Base-by-base conservation (phyloP, 768 basidiomycete species). In the Boletus reticulatus region DNA sequence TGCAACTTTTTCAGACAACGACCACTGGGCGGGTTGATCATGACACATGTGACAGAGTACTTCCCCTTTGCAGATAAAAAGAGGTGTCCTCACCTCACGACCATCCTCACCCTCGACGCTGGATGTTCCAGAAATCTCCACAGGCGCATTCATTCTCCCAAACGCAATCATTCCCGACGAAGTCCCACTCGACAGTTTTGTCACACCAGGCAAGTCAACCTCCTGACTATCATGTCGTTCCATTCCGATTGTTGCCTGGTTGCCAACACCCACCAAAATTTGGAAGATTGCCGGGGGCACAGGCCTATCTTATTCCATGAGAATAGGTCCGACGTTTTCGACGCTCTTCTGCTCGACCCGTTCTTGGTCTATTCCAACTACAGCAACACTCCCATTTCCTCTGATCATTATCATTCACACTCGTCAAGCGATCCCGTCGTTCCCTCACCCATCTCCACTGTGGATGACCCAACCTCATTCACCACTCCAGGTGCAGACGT, bases 1-100 rank as follows among this genome's bases (percentile, higher is more conserved):
- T 90, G 90, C 72, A 94, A 94, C 78, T 99, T 98, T 79, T 96
- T 98, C 63, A 96, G 96, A 16, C 97, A 98, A 66, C 89, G 97
- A 39, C 97, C 97, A 0, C 95, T 96, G 0, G 93, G 90, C 73
- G 97, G 98, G 72, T 84, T 98, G 59, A 98, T 98, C 76, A 92
- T 94, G 24, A 96, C 80, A 9, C 95, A 98, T 67, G 73, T 98
- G 48, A 85, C 89, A 19, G 95, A 97, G 57, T 99, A 89, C 77
- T 99, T 99, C 84, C 97, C 97, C 1, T 81, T 83, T 59, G 87
- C 93, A 4, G 94, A 97, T 78, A 92, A 89, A 75, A 94, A 89
- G 74, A n/a, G n/a, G n/a, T n/a, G 85, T 98, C 22, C 77, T 98
- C 49, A 80, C 89, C 2, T 80, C 91, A 0, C 82, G 81, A 59